Conservation (phyloP, 306 rosid species). For the Heteromeles arbutifolia region DNA sequence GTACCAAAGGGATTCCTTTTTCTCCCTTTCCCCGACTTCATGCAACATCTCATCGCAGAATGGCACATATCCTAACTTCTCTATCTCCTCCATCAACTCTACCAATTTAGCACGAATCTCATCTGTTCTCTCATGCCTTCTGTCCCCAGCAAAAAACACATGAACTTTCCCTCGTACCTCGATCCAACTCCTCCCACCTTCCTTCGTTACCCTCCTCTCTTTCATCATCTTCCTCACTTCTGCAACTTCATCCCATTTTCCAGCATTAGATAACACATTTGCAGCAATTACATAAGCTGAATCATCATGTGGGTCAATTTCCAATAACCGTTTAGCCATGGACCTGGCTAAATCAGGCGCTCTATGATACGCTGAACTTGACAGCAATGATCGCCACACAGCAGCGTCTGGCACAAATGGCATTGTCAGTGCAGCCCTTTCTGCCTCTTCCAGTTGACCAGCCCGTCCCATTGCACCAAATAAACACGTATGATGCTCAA, state of each 20-base stretch:
- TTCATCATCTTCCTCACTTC: conserved; percentile 70
- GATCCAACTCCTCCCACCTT: conserved; percentile 85
- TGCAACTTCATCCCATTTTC: conserved; percentile 84
- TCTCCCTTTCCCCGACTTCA: conserved; percentile 58
- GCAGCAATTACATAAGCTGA: conserved; percentile 70
- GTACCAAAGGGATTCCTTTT: conserved; percentile 67
- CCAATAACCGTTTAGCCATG: conserved; percentile 60
- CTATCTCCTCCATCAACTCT: conserved; percentile 56
- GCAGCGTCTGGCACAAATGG: conserved; percentile 74
- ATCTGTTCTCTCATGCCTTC: conserved; percentile 50
- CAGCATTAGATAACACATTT: conserved; percentile 53
- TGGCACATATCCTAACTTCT: conserved; percentile 65
- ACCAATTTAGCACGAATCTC: conserved; percentile 52
- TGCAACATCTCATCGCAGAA: conserved; percentile 63
- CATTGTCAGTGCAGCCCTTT: conserved; percentile 55
- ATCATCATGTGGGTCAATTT: conserved; percentile 60
- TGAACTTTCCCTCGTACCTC: conserved; percentile 73
- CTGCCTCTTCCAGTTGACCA: conserved; percentile 56
- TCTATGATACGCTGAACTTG: conserved; percentile 57
- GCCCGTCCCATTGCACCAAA: background rate
- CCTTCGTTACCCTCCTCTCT: conserved; percentile 54
- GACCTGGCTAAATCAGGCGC: conserved; percentile 52
- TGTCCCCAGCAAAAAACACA: conserved; percentile 72
- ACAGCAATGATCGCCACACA: conserved; percentile 79
- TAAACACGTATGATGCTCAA: conserved; percentile 88